These are phyloP conservation scores for Miamiensis avidus DNA, from an alignment of 169 alveolate genomes.

Conservation along the genomic window DNA sequence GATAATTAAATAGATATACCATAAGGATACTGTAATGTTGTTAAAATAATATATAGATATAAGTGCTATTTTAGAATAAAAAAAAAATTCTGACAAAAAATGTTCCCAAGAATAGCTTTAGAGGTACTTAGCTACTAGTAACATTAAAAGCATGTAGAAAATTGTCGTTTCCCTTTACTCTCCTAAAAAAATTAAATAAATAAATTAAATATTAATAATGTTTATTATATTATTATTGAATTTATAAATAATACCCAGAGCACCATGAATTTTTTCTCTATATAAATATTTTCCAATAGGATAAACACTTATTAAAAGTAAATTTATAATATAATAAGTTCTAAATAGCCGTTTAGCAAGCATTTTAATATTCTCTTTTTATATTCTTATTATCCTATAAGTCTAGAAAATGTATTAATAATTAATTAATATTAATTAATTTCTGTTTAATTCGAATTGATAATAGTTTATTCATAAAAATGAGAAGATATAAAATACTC, in stretches of 20 bases:
- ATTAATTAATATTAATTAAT: no score
- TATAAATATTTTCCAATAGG: neutral
- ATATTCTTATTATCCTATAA: no score
- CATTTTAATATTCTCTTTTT: no score
- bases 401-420: no score
- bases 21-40: slow-evolving; percentile 5
- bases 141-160: slow-evolving; percentile 20
- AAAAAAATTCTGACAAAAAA: slow-evolving; percentile 28
- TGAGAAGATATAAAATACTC: no score
- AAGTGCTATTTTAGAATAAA: slow-evolving; percentile 37
- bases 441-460: no score
- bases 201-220: no score
- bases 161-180: slow-evolving; percentile 23
- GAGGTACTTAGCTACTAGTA: slow-evolving; percentile 2
- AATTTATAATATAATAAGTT: no score
- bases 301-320: no score
- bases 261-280: neutral
- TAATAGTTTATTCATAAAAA: no score
- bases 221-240: no score
- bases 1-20: neutral
- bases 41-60: slow-evolving; percentile 25
- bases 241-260: neutral
- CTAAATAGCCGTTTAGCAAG: neutral
- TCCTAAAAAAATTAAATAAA: slow-evolving; percentile 4
- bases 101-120: slow-evolving; percentile 30